These are phyloP conservation scores for Escallonia herrerae DNA, from an alignment of 129 eudicot species.

Conservation along the genomic window DNA sequence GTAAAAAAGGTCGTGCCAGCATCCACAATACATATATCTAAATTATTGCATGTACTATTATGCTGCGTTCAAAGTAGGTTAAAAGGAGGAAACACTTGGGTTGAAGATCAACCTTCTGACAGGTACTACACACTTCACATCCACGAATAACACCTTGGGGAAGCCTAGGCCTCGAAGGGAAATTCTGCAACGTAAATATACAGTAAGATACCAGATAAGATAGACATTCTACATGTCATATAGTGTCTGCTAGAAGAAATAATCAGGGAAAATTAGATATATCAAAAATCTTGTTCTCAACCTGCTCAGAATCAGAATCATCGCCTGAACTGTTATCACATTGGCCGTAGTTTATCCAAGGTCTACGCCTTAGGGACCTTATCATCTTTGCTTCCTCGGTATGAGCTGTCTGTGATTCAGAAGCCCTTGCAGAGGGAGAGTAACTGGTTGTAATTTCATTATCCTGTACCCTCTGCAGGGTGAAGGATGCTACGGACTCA, in stretches of 20 bases:
- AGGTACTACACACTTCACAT: slow-evolving; percentile 65
- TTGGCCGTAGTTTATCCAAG: slow-evolving; percentile 43
- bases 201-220: neutral
- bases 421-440: slow-evolving; percentile 35
- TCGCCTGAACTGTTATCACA: slow-evolving; percentile 62
- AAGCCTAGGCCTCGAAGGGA: slow-evolving; percentile 32
- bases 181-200: slow-evolving; percentile 35
- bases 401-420: slow-evolving; percentile 25
- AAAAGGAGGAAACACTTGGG: neutral
- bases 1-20: too few relatives aligned
- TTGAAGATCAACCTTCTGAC: slow-evolving; percentile 68
- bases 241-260: neutral
- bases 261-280: neutral
- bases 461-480: slow-evolving; percentile 46
- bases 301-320: slow-evolving; percentile 71
- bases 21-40: too few relatives aligned
- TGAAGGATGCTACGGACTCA: slow-evolving; percentile 69
- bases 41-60: too few relatives aligned
- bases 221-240: neutral
- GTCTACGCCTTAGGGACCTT: slow-evolving; percentile 50
- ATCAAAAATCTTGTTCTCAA: slow-evolving; percentile 3
- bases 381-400: slow-evolving; percentile 30
- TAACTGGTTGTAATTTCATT: slow-evolving; percentile 26
- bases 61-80: too few relatives aligned
- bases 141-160: slow-evolving; percentile 95